These are phyloP conservation scores for Corinectria fuckeliana DNA, from an alignment of 2,329 filamentous ascomycete genomes.

Conservation along the genomic window DNA sequence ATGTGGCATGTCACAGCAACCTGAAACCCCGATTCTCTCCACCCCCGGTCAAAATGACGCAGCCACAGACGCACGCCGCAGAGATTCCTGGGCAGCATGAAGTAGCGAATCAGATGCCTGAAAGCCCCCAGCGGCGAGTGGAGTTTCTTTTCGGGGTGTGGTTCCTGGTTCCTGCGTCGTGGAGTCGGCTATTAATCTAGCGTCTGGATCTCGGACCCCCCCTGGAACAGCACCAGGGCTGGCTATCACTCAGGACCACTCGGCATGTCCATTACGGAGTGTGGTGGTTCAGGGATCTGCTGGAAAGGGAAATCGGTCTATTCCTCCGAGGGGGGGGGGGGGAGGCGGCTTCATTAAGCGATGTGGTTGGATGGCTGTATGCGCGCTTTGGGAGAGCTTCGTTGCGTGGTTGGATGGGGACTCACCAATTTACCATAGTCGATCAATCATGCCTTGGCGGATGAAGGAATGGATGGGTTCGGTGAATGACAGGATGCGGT, in stretches of 20 bases:
- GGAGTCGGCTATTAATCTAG: too few relatives aligned
- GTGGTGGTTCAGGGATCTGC: background rate
- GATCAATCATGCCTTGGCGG: background rate
- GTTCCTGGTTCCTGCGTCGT: constrained; percentile 37
- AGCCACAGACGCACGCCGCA: too few relatives aligned
- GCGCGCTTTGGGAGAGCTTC: background rate
- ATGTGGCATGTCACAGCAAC: background rate
- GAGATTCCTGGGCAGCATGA: too few relatives aligned
- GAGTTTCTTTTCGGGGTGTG: background rate
- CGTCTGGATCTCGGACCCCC: constrained; percentile 22
- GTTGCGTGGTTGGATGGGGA: background rate
- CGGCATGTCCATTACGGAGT: too few relatives aligned
- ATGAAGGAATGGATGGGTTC: background rate
- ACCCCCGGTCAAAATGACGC: background rate
- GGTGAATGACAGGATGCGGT: background rate
- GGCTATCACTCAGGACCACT: constrained; percentile 22
- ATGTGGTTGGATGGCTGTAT: background rate
- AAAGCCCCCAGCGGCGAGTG: too few relatives aligned
- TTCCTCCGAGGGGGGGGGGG: background rate
- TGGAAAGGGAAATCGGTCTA: background rate
- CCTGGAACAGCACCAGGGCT: too few relatives aligned
- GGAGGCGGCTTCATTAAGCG: too few relatives aligned
- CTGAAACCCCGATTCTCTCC: background rate
- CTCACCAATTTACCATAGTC: background rate
- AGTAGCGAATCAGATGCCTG: background rate